These are phyloP conservation scores for Alternaria sp. DNA, from an alignment of 2,329 filamentous ascomycete species.

Conservation along the genomic window DNA sequence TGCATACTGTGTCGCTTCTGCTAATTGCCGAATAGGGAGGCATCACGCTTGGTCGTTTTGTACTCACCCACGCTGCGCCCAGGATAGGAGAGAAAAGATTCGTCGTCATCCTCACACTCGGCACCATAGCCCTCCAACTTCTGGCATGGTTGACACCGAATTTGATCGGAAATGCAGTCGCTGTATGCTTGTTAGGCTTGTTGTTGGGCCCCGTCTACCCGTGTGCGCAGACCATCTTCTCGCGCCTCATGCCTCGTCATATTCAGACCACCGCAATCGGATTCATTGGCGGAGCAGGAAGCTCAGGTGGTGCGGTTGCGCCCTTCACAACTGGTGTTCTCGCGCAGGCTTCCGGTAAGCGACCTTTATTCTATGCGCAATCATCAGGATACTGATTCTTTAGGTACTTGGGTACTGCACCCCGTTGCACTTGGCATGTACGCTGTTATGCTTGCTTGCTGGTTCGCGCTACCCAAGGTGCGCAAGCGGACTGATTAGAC, in stretches of 20 bases:
- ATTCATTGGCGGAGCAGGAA: conserved; percentile 73
- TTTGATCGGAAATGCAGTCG: conserved; percentile 61
- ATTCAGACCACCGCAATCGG: conserved; percentile 70
- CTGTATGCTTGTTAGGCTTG: conserved; percentile 68
- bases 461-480: conserved; percentile 64
- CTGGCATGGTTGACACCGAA: conserved; percentile 81
- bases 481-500: conserved; percentile 66
- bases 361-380: neutral
- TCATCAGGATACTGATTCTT: conserved; percentile 14
- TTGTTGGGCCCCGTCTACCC: conserved; percentile 82
- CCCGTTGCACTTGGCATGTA: conserved; percentile 73
- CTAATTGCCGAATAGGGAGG: conserved; percentile 62
- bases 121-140: conserved; percentile 72
- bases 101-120: conserved; percentile 67
- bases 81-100: conserved; percentile 73
- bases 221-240: conserved; percentile 70
- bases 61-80: conserved; percentile 70
- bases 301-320: conserved; percentile 70
- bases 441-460: conserved; percentile 68
- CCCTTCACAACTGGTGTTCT: conserved; percentile 71
- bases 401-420: conserved; percentile 68
- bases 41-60: conserved; percentile 77
- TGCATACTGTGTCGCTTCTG: neutral
- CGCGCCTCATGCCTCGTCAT: conserved; percentile 63
- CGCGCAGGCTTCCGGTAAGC: conserved; percentile 57